These are phyloP conservation scores for Teratosphaeria zuluensis DNA, from an alignment of 2,329 filamentous ascomycete genomes.

Conservation along the genomic window DNA sequence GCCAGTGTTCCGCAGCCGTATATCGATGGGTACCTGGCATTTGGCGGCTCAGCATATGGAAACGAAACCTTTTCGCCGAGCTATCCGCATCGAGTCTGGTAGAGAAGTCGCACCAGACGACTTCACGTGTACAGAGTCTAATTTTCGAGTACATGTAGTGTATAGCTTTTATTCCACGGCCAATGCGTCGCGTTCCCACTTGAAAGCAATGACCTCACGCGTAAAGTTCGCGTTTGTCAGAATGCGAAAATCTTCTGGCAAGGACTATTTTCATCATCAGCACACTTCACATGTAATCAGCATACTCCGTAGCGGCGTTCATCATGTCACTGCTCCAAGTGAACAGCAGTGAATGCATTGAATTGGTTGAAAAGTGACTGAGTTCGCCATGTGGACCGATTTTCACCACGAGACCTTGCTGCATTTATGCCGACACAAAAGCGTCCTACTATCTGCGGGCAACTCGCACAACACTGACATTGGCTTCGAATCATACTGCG, in stretches of 20 bases:
- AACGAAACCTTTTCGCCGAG: conserved; percentile 15
- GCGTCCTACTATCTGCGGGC: not conserved
- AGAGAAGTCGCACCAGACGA: not conserved
- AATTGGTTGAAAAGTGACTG: not conserved
- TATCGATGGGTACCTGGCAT: conserved; percentile 35
- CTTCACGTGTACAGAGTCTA: not conserved
- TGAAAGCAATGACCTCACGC: not conserved
- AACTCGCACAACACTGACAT: not conserved
- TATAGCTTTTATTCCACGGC: not conserved
- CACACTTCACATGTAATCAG: too few species aligned
- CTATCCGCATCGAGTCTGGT: conserved; percentile 12
- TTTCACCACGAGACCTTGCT: not conserved
- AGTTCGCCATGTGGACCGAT: not conserved
- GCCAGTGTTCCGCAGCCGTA: conserved; percentile 23
- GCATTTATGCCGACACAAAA: not conserved
- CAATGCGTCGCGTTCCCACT: not conserved
- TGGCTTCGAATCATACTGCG: not conserved
- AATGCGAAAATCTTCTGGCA: not conserved
- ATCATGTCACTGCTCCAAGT: not conserved
- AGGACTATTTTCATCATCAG: not conserved
- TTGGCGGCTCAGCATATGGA: conserved; percentile 36
- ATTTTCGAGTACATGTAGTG: not conserved
- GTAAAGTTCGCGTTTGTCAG: not conserved
- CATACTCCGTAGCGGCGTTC: not conserved
- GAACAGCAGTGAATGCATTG: not conserved